phyloP scores from a whole-genome alignment of 176 grass and related monocot genomes.

The Tillandsia leiboldiana region DNA sequence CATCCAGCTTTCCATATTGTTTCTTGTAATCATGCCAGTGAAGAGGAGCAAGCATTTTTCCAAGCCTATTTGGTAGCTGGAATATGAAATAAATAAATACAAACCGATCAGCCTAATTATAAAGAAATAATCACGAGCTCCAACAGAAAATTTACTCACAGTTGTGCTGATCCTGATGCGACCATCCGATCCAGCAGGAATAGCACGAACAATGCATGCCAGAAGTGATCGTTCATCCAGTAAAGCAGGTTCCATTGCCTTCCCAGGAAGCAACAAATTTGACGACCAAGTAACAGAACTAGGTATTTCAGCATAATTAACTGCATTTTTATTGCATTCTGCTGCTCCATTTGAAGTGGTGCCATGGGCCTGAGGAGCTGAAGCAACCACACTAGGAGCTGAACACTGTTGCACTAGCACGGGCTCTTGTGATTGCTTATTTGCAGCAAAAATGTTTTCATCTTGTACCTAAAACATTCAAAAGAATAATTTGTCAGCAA shows the following conservation, averaged over 20 bases:
- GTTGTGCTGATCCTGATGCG: conserved; percentile 86
- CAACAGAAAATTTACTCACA: conserved; percentile 31
- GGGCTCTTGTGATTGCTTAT: conserved; percentile 31
- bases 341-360: conserved; percentile 18
- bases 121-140: neutral
- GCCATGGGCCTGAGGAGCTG: conserved; percentile 24
- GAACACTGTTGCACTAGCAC: conserved; percentile 28
- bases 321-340: conserved; percentile 28
- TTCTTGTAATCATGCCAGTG: conserved; percentile 98
- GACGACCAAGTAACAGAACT: neutral
- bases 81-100: conserved; percentile 4
- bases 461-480: conserved; percentile 8
- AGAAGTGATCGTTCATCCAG: conserved; percentile 83
- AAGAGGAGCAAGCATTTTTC: conserved; percentile 92
- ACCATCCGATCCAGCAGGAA: conserved; percentile 61
- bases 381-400: conserved; percentile 17
- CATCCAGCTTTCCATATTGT: conserved; percentile 85
- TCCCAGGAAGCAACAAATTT: conserved; percentile 20
- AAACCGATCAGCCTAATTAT: neutral
- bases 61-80: conserved; percentile 95
- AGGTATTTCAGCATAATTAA: conserved; percentile 20
- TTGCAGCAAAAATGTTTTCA: conserved; percentile 26
- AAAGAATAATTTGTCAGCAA: neutral
- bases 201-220: conserved; percentile 89
- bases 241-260: conserved; percentile 48